A percentile compares a stretch with the other conserved stretches of the same genome.
These are phyloP conservation scores for Adiantum capillusveneris DNA, from an alignment of 75 land plant species.

Conservation along the genomic window DNA sequence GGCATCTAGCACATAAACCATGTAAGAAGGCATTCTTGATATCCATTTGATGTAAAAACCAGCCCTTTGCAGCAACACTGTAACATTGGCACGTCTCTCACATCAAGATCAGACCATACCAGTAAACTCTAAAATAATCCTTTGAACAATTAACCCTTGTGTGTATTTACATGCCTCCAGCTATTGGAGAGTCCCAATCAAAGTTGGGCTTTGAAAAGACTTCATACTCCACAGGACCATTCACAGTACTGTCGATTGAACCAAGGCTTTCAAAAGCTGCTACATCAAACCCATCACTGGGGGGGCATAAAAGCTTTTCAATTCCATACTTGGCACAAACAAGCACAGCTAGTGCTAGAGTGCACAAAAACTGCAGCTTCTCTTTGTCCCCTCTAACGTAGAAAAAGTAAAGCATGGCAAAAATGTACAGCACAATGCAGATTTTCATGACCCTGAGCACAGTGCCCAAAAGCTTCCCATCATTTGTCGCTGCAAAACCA, in stretches of 20 bases:
- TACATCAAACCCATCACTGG: conserved; percentile 40
- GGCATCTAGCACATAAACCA: too few relatives aligned
- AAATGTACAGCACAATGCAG: conserved; percentile 63
- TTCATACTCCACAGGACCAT: conserved; percentile 76
- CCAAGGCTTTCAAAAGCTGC: conserved; percentile 48
- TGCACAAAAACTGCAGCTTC: conserved; percentile 67
- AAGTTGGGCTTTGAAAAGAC: conserved; percentile 57
- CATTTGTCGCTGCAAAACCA: conserved; percentile 76
- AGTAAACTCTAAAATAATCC: too few relatives aligned
- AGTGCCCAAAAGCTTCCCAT: conserved; percentile 82
- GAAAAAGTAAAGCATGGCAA: conserved; percentile 76
- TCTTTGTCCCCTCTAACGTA: conserved; percentile 71
- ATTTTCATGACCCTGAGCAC: conserved; percentile 68
- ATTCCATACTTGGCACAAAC: conserved; percentile 33
- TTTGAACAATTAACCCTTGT: too few relatives aligned
- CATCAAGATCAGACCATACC: too few relatives aligned
- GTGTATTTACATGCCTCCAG: too few relatives aligned
- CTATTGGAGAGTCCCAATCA: conserved; percentile 52
- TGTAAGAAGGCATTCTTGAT: too few relatives aligned
- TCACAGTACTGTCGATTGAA: conserved; percentile 56
- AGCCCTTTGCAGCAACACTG: too few relatives aligned
- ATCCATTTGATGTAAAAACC: too few relatives aligned
- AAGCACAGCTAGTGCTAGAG: conserved; percentile 44
- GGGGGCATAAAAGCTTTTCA: conserved; percentile 48
- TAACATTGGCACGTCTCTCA: too few relatives aligned